Base-by-base conservation (phyloP, 2,329 filamentous ascomycete species). In the Phialemonium atrogriseum region DNA sequence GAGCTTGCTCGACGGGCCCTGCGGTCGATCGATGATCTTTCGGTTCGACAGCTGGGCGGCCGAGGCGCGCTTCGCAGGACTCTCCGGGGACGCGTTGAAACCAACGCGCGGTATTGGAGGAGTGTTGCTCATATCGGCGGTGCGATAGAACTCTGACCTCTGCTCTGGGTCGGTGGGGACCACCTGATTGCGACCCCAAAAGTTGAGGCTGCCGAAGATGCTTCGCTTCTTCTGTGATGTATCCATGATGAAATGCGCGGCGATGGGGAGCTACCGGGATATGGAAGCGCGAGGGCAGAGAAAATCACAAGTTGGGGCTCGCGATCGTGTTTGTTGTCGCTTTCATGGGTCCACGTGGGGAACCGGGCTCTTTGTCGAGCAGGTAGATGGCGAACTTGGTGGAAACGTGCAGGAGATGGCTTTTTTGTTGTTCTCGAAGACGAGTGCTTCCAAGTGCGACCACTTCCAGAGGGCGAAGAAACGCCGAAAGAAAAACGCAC, bases 1-100 rank as follows among this genome's bases (percentile, higher is more conserved):
- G 11, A 52, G 41, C 28, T 47, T 46, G 41, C 47, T 49, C 7
- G 54, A 52, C 5, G 51, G 52, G 10, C 50, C 51, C 27, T 54
- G 52, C 7, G 45, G 46, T 13, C 54, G 49, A 15, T 47, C 48
- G 36, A 56, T 46, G n/a, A 59, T 49, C 38, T 52, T 57, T 10
- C 55, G 50, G 20, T 46, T 45, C 5, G 54, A 50, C 24, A 59
- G 36, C 30, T 52, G 46, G 7, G 48, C 40, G 9, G 52, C 45
- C 18, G 49, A 50, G 10, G 54, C 55, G 40, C 52, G 52, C 38
- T 52, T 50, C 24, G 42, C 42, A 20, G 53, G 51, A 38, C 51
- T 54, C 40, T 55, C 46, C 12, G 48, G 46, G 24, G 47, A 40
- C 30, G 44, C 39, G 40, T 33, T 44, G 43, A 37, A 44, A 16